A percentile compares a stretch with the other conserved stretches of the same genome.
Evolutionary conservation across 1,284 basidiomycete genomes (phyloP).

Genomic region (Pseudozyma tsukubaensis): DNA sequence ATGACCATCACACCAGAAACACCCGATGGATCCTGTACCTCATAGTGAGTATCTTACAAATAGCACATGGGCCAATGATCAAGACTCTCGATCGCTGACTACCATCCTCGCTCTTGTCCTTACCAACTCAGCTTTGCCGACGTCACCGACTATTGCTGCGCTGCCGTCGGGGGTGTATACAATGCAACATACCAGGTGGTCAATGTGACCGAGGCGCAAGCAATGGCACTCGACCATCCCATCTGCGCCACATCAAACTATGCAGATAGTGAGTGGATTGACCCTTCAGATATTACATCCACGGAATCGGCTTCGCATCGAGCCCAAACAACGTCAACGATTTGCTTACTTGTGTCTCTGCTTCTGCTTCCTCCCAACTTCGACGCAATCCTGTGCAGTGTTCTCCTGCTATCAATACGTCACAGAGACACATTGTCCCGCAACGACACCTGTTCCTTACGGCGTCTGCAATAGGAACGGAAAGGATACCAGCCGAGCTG

Average conservation of each 20-base stretch:
- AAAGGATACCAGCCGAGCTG: slow-evolving; percentile 37
- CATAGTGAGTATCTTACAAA: slow-evolving; percentile 24
- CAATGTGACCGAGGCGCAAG: slow-evolving; percentile 33
- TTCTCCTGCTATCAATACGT: slow-evolving; percentile 55
- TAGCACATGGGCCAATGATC: no score
- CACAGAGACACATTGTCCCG: slow-evolving; percentile 46
- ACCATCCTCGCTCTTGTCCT: background rate
- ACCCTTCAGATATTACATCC: background rate
- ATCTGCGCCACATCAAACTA: slow-evolving; percentile 52
- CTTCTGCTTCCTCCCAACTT: background rate
- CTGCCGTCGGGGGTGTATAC: slow-evolving; percentile 53
- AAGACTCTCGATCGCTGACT: background rate
- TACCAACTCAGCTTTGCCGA: slow-evolving; percentile 42
- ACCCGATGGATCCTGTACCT: slow-evolving; percentile 42
- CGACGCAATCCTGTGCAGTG: slow-evolving; percentile 9
- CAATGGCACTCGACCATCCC: slow-evolving; percentile 40
- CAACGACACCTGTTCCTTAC: slow-evolving; percentile 43
- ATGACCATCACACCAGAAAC: slow-evolving; percentile 50
- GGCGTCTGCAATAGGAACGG: slow-evolving; percentile 48
- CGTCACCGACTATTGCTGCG: slow-evolving; percentile 59
- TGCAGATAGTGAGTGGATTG: slow-evolving; percentile 55
- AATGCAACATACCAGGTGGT: slow-evolving; percentile 33
- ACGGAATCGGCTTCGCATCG: no score
- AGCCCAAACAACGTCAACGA: no score
- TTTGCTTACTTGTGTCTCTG: background rate